Evolutionary conservation across 805 yeast genomes (phyloP).

Genomic region (Naumovozyma dairenensis): DNA sequence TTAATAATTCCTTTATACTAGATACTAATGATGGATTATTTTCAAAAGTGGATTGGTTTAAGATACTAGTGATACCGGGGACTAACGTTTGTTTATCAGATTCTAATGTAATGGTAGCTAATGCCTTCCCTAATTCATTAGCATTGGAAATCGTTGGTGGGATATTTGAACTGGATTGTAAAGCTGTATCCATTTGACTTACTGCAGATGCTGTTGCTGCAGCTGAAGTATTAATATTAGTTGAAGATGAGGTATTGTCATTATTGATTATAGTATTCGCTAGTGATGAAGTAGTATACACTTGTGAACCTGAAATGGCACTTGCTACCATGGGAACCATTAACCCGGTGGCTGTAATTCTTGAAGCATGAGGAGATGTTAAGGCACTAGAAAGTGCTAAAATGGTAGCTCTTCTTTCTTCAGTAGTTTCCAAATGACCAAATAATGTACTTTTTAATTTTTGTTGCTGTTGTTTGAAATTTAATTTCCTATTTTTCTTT

Average conservation of each 20-base stretch:
- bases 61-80: conserved; percentile 31
- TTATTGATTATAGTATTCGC: conserved; percentile 1
- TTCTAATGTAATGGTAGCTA: conserved; percentile 22
- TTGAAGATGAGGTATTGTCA: conserved; percentile 1
- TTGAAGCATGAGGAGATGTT: conserved; percentile 24
- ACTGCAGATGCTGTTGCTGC: conserved; percentile 4
- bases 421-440: conserved; percentile 72
- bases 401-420: conserved; percentile 48
- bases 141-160: conserved; percentile 5
- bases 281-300: conserved; percentile 16
- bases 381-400: conserved; percentile 28
- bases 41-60: conserved; percentile 35
- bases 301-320: conserved; percentile 17
- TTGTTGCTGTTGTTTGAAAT: conserved; percentile 24
- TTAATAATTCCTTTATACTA: conserved; percentile 25
- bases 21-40: conserved; percentile 22
- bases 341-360: conserved; percentile 29
- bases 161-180: neutral
- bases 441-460: conserved; percentile 51
- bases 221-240: conserved; percentile 1
- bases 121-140: conserved; percentile 16
- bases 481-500: conserved; percentile 36
- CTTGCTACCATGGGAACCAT: conserved; percentile 26
- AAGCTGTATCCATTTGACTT: neutral
- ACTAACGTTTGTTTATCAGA: conserved; percentile 26